These are phyloP conservation scores for Mortierella antarctica DNA, from an alignment of 192 early-diverging fungal genomes.

Conservation along the genomic window DNA sequence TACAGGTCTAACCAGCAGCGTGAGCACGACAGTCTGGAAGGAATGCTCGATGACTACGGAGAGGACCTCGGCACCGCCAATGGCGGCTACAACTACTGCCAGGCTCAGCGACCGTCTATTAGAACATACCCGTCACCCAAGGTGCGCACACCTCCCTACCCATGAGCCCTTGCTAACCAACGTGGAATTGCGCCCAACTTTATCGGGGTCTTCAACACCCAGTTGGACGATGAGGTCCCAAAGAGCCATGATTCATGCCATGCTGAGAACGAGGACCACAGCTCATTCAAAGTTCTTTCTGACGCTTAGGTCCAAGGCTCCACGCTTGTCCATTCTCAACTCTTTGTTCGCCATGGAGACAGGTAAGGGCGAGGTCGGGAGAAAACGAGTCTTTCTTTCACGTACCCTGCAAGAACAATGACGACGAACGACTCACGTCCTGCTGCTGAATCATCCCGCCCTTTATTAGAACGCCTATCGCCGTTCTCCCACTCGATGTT, in stretches of 20 bases:
- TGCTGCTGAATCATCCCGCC: background rate
- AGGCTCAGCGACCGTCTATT: slow-evolving; percentile 18
- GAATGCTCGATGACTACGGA: slow-evolving; percentile 3
- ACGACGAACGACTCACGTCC: background rate
- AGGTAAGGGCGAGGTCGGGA: slow-evolving; percentile 8
- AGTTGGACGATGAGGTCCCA: too few relatives aligned
- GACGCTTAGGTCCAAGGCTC: slow-evolving; percentile 18
- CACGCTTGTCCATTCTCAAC: slow-evolving; percentile 18
- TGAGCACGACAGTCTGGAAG: slow-evolving; percentile 8
- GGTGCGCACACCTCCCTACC: background rate
- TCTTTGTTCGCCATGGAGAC: slow-evolving; percentile 53
- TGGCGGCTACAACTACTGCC: slow-evolving; percentile 33
- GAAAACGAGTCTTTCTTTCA: background rate
- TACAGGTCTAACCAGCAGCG: background rate
- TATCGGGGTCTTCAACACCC: too few relatives aligned
- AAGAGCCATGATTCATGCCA: too few relatives aligned
- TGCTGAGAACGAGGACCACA: too few relatives aligned
- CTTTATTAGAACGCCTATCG: slow-evolving; percentile 17
- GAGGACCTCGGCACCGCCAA: background rate
- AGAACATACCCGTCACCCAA: slow-evolving; percentile 31
- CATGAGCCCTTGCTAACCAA: too few relatives aligned
- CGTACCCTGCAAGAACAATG: background rate
- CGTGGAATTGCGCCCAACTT: too few relatives aligned
- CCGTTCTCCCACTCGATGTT: slow-evolving; percentile 29
- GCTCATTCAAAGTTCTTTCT: too few relatives aligned